A percentile compares a stretch with the other conserved stretches of the same genome.
These are phyloP conservation scores for Dacryopinax spathularia DNA, from an alignment of 768 basidiomycete species.

Conservation along the genomic window DNA sequence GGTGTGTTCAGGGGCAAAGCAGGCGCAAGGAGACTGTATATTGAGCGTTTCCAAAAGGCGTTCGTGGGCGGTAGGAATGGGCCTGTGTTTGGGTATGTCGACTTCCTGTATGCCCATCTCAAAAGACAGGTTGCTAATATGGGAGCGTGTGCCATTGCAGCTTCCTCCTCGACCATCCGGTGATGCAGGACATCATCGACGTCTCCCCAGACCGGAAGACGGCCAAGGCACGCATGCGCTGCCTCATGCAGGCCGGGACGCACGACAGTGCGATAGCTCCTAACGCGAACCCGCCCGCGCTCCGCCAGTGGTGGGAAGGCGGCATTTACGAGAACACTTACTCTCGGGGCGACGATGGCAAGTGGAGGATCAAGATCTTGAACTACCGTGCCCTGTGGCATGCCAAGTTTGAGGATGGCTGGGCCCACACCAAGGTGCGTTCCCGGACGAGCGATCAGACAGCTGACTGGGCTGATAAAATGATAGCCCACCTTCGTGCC, in stretches of 20 bases:
- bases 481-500: not conserved
- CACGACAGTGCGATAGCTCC: not conserved
- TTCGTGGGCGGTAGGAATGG: constrained; percentile 8
- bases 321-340: constrained; percentile 8
- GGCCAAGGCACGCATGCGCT: constrained; percentile 5
- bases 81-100: constrained; percentile 1
- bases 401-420: not conserved
- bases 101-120: not conserved
- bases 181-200: constrained; percentile 7
- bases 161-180: not conserved
- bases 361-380: constrained; percentile 6
- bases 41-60: constrained; percentile 6
- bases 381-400: constrained; percentile 8
- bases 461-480: not conserved
- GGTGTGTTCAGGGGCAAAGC: constrained; percentile 6
- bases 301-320: constrained; percentile 4
- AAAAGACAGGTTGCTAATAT: not conserved
- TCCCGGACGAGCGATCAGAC: not conserved
- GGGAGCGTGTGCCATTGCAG: not conserved
- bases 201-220: constrained; percentile 4
- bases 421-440: constrained; percentile 1
- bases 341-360: not conserved
- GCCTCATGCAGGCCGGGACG: constrained; percentile 8
- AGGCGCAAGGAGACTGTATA: constrained; percentile 6
- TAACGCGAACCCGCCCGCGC: not conserved